Evolutionary conservation across 1,284 basidiomycete genomes (phyloP).

Genomic region (Takashimella koratensis): DNA sequence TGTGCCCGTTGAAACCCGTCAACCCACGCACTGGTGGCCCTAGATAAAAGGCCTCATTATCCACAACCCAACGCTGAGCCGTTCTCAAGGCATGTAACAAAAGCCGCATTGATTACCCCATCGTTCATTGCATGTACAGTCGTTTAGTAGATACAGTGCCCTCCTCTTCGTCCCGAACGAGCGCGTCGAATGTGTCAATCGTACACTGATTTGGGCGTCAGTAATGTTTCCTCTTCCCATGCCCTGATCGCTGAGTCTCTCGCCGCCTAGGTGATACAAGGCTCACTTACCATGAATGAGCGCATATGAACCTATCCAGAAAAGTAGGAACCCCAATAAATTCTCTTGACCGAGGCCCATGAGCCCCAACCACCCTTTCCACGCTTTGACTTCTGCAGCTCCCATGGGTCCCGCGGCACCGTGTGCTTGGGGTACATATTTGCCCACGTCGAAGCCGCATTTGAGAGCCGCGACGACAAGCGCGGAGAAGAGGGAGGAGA

Average conservation of each 20-base stretch:
- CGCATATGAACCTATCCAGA: slow-evolving; percentile 82
- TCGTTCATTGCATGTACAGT: too few relatives aligned
- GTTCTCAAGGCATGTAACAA: too few relatives aligned
- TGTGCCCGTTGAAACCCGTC: slow-evolving; percentile 62
- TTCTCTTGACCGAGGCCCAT: slow-evolving; percentile 80
- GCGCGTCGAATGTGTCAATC: too few relatives aligned
- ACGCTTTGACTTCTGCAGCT: slow-evolving; percentile 46
- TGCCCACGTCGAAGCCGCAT: slow-evolving; percentile 55
- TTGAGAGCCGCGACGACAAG: slow-evolving; percentile 64
- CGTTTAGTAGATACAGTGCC: too few relatives aligned
- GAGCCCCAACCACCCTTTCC: slow-evolving; percentile 55
- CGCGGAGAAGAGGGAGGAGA: slow-evolving; percentile 64
- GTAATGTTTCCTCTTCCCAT: too few relatives aligned
- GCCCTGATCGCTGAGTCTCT: too few relatives aligned
- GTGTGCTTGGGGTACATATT: slow-evolving; percentile 37
- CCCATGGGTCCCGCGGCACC: slow-evolving; percentile 13
- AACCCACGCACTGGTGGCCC: slow-evolving; percentile 33
- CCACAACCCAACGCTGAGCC: too few relatives aligned
- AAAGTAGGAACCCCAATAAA: slow-evolving; percentile 75
- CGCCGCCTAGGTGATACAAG: too few relatives aligned
- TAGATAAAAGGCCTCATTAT: too few relatives aligned
- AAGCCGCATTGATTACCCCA: too few relatives aligned
- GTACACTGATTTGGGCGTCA: too few relatives aligned
- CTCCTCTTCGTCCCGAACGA: too few relatives aligned
- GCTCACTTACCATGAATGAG: slow-evolving; percentile 20